phyloP scores from a whole-genome alignment of 2,329 filamentous ascomycete genomes.

The Exophiala oligosperma region DNA sequence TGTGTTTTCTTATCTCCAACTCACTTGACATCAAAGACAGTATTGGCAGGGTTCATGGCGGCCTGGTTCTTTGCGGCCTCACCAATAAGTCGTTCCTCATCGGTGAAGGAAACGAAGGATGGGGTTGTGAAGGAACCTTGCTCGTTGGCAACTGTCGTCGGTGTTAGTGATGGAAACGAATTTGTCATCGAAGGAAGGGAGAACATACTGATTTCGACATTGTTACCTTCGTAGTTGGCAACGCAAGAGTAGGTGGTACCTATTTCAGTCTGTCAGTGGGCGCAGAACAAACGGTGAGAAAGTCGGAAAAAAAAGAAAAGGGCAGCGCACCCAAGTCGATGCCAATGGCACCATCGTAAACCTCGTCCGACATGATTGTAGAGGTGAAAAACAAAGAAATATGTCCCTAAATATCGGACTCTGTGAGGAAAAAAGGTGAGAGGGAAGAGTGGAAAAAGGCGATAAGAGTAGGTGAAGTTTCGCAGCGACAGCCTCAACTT shows the following conservation, averaged over 20 bases:
- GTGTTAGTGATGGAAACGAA: conserved; percentile 20
- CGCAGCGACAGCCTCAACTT: too few species aligned
- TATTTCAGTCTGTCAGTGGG: conserved; percentile 43
- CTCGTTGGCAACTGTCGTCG: conserved; percentile 81
- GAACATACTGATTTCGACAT: conserved; percentile 92
- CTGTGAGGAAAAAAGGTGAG: conserved; percentile 1
- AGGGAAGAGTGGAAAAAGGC: background rate
- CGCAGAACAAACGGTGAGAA: conserved; percentile 28
- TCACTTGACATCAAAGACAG: conserved; percentile 98
- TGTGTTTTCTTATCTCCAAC: conserved; percentile 36
- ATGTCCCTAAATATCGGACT: background rate
- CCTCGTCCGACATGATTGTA: conserved; percentile 81
- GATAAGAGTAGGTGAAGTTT: too few species aligned
- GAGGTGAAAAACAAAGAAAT: background rate
- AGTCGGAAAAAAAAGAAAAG: background rate
- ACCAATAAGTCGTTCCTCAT: conserved; percentile 98
- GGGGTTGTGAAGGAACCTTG: conserved; percentile 99
- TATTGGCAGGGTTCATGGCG: conserved; percentile 98
- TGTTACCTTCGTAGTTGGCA: conserved; percentile 98
- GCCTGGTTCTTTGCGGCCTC: conserved; percentile 99
- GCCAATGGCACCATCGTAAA: conserved; percentile 99
- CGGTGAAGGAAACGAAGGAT: conserved; percentile 98
- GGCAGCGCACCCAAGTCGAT: conserved; percentile 84
- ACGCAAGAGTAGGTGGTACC: conserved; percentile 99
- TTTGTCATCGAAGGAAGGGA: conserved; percentile 27